phyloP scores from a whole-genome alignment of 495 filamentous ascomycete genomes.

The Annulohypoxylon maeteangense region DNA sequence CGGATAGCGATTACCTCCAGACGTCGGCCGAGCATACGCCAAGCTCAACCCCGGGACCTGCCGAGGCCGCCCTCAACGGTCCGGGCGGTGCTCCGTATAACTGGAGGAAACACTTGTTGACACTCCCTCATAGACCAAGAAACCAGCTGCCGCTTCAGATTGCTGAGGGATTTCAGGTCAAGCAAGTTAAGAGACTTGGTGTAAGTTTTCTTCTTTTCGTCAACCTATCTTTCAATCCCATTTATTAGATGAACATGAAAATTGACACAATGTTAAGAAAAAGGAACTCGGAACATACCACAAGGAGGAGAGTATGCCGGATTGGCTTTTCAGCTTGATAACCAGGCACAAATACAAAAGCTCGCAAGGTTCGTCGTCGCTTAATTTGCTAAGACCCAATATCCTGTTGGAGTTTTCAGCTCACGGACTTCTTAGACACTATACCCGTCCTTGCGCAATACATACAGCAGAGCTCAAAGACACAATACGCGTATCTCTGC shows the following conservation, averaged over 20 bases:
- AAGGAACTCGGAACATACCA: slow-evolving; percentile 86
- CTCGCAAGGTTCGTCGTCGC: slow-evolving; percentile 66
- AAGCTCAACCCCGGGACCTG: not conserved
- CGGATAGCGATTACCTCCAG: slow-evolving; percentile 16
- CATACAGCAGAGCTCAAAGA: slow-evolving; percentile 71
- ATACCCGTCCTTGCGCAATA: slow-evolving; percentile 78
- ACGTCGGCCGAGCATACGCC: not conserved
- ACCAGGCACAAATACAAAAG: slow-evolving; percentile 70
- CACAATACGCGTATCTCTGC: slow-evolving; percentile 81
- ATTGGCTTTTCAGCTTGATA: slow-evolving; percentile 75
- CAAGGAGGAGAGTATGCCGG: slow-evolving; percentile 88
- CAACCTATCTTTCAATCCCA: not conserved
- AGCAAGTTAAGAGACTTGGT: slow-evolving; percentile 44
- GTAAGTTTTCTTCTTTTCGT: slow-evolving; percentile 33
- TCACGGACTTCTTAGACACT: slow-evolving; percentile 61
- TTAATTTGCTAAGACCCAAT: slow-evolving; percentile 58
- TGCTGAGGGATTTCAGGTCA: not conserved
- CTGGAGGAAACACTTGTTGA: slow-evolving; percentile 41
- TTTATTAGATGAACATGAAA: not conserved
- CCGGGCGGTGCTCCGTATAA: not conserved
- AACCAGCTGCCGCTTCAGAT: not conserved
- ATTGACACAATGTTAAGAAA: slow-evolving; percentile 44
- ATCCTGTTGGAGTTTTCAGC: slow-evolving; percentile 20
- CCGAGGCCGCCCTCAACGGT: not conserved
- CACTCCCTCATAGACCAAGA: slow-evolving; percentile 20